Percentiles rank a stretch among this genome's conserved stretches.
Evolutionary conservation across 2,329 filamentous ascomycete genomes (phyloP).

Genomic region (Apiospora saccharicola): DNA sequence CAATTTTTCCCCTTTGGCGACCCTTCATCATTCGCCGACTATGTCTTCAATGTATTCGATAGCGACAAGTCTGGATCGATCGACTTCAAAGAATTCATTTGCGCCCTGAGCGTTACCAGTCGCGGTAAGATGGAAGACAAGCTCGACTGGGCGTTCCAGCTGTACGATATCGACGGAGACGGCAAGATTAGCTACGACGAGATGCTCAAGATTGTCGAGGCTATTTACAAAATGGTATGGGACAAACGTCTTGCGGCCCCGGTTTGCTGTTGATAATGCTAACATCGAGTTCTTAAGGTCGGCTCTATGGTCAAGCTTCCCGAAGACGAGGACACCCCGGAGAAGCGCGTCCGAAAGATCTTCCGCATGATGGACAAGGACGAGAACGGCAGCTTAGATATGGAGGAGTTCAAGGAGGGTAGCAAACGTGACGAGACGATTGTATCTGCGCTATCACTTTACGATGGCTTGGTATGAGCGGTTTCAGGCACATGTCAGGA

Average conservation of each 20-base stretch:
- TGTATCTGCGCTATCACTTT: slow-evolving; percentile 93
- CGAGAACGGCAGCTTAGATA: slow-evolving; percentile 95
- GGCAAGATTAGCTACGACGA: slow-evolving; percentile 99
- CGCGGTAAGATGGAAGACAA: slow-evolving; percentile 99
- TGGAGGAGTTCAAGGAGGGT: slow-evolving; percentile 98
- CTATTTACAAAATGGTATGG: slow-evolving; percentile 98
- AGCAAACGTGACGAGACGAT: slow-evolving; percentile 99
- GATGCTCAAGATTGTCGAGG: slow-evolving; percentile 98
- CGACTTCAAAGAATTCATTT: slow-evolving; percentile 99
- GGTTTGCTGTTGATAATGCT: not conserved
- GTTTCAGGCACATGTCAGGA: not conserved
- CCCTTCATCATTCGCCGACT: slow-evolving; percentile 96
- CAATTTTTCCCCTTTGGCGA: slow-evolving; percentile 99
- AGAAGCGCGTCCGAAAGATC: slow-evolving; percentile 98
- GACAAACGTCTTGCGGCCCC: slow-evolving; percentile 14
- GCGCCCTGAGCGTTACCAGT: slow-evolving; percentile 94
- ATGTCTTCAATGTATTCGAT: slow-evolving; percentile 99
- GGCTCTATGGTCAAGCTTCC: slow-evolving; percentile 99
- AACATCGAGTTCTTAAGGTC: slow-evolving; percentile 63
- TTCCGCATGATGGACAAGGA: slow-evolving; percentile 99
- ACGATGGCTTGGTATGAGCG: slow-evolving; percentile 86
- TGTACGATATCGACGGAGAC: slow-evolving; percentile 99
- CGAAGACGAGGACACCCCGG: slow-evolving; percentile 97
- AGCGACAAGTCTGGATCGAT: slow-evolving; percentile 97
- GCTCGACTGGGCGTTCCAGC: slow-evolving; percentile 98